Conservation (phyloP, 352 stramenopile species). For the Blastocystis sp. region DNA sequence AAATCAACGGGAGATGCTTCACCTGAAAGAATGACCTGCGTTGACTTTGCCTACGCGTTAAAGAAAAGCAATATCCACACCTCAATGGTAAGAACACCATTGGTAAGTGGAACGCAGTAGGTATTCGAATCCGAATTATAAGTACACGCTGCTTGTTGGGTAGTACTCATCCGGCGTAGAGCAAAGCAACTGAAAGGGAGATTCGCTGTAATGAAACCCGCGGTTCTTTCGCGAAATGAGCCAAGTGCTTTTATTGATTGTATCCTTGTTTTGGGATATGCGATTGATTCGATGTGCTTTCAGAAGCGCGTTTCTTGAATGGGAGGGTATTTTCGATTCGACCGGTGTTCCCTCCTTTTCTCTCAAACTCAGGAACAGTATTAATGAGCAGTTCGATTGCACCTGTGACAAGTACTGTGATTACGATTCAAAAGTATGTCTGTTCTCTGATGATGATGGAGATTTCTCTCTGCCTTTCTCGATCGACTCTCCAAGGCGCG, state of each 20-base stretch:
- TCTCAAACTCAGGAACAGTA: too few relatives aligned
- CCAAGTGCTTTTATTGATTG: not conserved
- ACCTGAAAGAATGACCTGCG: constrained; percentile 1
- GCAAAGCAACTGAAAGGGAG: not conserved
- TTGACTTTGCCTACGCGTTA: constrained; percentile 13
- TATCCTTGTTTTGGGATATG: too few relatives aligned
- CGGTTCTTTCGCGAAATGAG: not conserved
- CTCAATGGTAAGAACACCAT: not conserved
- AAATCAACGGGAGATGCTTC: not conserved
- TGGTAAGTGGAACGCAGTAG: not conserved
- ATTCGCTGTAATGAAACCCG: not conserved
- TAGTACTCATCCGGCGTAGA: not conserved
- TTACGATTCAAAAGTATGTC: constrained; percentile 40
- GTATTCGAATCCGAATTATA: not conserved
- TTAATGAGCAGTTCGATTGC: not conserved
- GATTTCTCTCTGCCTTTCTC: constrained; percentile 46
- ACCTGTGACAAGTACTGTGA: not conserved
- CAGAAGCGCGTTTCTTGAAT: too few relatives aligned
- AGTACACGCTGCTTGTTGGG: not conserved
- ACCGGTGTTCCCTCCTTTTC: too few relatives aligned
- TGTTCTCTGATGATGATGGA: not conserved
- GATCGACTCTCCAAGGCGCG: constrained; percentile 39
- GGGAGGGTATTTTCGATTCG: too few relatives aligned
- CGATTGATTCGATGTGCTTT: too few relatives aligned
- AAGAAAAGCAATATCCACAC: not conserved